Evolutionary conservation across 495 filamentous ascomycete species (phyloP), one percentile per base, ranked within the genome.

Genomic region (Glonium stellatum): DNA sequence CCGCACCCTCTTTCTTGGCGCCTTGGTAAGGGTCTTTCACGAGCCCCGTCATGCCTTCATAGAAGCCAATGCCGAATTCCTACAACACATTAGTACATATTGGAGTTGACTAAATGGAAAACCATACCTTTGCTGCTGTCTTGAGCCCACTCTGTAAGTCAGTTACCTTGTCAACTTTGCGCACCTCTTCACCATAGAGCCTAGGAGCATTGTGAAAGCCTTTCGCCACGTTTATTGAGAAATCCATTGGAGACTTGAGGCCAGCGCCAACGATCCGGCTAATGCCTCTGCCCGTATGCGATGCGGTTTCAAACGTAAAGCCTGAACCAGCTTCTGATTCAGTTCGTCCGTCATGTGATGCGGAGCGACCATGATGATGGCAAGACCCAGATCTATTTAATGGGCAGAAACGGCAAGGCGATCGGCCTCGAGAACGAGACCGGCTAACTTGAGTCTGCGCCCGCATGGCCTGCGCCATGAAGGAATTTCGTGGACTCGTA

Each of bases 171-270:
- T 87, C 84, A 0, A 76, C 74, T 13, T 81, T 79, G 13, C 83
- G 79, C 3, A 95, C 84, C 5, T 84, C 79, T 62, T 90, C 89
- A 44, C 89, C 84, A 59, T 92, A 93, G 1, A 95, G 71, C 56
- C 82, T 86, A 0, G 90, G 89, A 0, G 83, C 84, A 67, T 95
- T 95, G 70, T 95, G 87, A 63, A 95, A 95, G 9, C 90, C 90
- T 70, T 85, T 87, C 0, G 90, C 84, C 2, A 95, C 68, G 13
- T 83, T 85, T 42, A 95, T 75, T 12, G 88, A 85, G 58, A 93
- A 82, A 61, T 95, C 89, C 74, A 90, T 85, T 0, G 90, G 90
- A 0, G 86, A 84, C 71, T 85, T 83, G 54, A 92, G 70, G 15
- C 83, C 80, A 19, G 85, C 82, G 34, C 79, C 79, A 10, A 91